A percentile compares a stretch with the other conserved stretches of the same genome.
These are phyloP conservation scores for Penicillium lividum DNA, from an alignment of 495 filamentous ascomycete genomes.

Conservation along the genomic window DNA sequence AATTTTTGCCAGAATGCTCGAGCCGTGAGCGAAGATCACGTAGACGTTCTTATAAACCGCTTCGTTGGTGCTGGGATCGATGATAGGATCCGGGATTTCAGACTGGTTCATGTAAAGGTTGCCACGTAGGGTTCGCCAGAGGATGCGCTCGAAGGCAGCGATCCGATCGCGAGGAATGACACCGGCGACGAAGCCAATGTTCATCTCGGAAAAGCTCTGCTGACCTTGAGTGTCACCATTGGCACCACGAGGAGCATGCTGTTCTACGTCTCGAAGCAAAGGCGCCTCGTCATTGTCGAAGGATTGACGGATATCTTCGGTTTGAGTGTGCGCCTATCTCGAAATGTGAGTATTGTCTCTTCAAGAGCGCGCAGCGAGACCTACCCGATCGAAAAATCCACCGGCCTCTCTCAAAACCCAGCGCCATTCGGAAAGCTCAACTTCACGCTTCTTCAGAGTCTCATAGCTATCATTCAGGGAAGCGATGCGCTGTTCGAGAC, in stretches of 20 bases:
- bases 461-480: conserved; percentile 97
- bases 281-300: conserved; percentile 85
- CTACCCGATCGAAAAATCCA: conserved; percentile 87
- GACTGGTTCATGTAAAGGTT: conserved; percentile 99
- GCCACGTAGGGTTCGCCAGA: conserved; percentile 94
- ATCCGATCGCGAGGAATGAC: conserved; percentile 93
- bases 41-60: conserved; percentile 95
- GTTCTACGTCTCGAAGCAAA: conserved; percentile 82
- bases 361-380: conserved; percentile 13
- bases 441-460: conserved; percentile 93
- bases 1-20: conserved; percentile 97
- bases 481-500: conserved; percentile 85
- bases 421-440: conserved; percentile 95
- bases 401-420: conserved; percentile 96
- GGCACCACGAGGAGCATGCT: conserved; percentile 57
- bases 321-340: conserved; percentile 77
- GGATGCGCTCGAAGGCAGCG: conserved; percentile 91
- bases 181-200: conserved; percentile 99
- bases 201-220: conserved; percentile 91
- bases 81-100: conserved; percentile 91
- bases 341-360: conserved; percentile 21
- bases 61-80: conserved; percentile 91
- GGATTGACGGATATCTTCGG: conserved; percentile 92
- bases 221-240: conserved; percentile 73
- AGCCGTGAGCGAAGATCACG: conserved; percentile 98